Base-by-base conservation (phyloP, 305 asterid species). In the Nicotiana rustica region DNA sequence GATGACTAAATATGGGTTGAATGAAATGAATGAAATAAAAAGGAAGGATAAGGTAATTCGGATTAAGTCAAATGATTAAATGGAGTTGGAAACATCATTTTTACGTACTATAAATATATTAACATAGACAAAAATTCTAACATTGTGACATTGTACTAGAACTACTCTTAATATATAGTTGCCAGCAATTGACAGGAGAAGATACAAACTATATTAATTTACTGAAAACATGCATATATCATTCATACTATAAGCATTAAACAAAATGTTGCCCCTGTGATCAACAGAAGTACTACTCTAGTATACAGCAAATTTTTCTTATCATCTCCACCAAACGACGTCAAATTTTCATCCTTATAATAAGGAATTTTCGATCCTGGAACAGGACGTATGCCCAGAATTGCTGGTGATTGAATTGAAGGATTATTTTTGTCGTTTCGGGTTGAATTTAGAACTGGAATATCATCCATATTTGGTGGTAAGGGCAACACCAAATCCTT, bases 401-500 rank as follows among this genome's bases (percentile, higher is more conserved):
- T 44, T 44, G 9, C 52, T 44, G 52, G 78, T 6, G 60, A 71
- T 5, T 44, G 29, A 71, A 71, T 19, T 6, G 61, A 18, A 19
- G 21, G 18, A 19, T 71, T 71, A n/a, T 33, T 33, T 0, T n/a
- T 8, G 12, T 70, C n/a, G 14, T 44, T 14, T 73, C 79, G 52
- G 8, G 62, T 52, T 47, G 79, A 21, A 73, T 73, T 49, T 0
- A 73, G 19, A 49, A 73, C 62, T 21, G 64, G 79, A 73, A 47
- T 25, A 25, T 73, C 21, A 73, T 73, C 79, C 79, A 73, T 73
- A 19, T 73, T 73, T 73, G 79, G 62, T 13, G 79, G 79, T 35
- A 73, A 25, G 29, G 79, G 64, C 41, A 73, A 12, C 21, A 71
- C 19, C 10, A 71, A 5, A 60, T 71, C 79, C 79, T 71, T 71